Base-by-base conservation (phyloP, 192 early-diverging fungal species). In the Backusella morwellensis region DNA sequence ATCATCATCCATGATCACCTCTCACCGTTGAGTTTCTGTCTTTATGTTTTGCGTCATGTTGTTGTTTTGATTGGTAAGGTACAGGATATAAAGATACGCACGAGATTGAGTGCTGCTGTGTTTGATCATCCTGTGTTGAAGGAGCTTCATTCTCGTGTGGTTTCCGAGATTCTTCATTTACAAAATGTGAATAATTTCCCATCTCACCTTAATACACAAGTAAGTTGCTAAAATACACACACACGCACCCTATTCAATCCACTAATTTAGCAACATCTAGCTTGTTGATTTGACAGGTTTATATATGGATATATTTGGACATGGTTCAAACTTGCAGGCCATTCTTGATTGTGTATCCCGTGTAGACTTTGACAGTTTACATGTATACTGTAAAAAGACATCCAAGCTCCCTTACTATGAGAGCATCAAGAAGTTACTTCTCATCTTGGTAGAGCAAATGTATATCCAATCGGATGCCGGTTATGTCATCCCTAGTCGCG, bases 101-200 rank as follows among this genome's bases (percentile, higher is more conserved):
- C 32, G 0, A 35, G 29, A 3, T 12, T 77, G 6, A 69, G 41
- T 11, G 14, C 21, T 14, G 12, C 68, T 36, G 32, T 79, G 0
- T 74, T 79, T 69, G 36, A 50, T 32, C 77, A 79, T 42, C 77
- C 77, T 8, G 47, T 50, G 6, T 23, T 79, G 35, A 66, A 79
- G 32, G 72, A 79, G 2, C 9, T 77, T 11, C 38, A 68, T 21
- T 34, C 68, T 36, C 66, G 21, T 38, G 2, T 77, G 3, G 21
- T 47, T 4, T 34, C 38, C 4, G 26, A 50, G 17, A 59, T 77
- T 7, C 17, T 68, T 23, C 68, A 70, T 14, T 40, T 77, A n/a
- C 34, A 69, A 17, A 35, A 54, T 42, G 11, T 26, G 8, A 35
- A 66, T 7, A 14, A 21, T 41, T 54, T 77, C 41, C 74, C 74